Base-by-base conservation (phyloP, 1,139 yeast genomes). In the Candida mesenterica region DNA sequence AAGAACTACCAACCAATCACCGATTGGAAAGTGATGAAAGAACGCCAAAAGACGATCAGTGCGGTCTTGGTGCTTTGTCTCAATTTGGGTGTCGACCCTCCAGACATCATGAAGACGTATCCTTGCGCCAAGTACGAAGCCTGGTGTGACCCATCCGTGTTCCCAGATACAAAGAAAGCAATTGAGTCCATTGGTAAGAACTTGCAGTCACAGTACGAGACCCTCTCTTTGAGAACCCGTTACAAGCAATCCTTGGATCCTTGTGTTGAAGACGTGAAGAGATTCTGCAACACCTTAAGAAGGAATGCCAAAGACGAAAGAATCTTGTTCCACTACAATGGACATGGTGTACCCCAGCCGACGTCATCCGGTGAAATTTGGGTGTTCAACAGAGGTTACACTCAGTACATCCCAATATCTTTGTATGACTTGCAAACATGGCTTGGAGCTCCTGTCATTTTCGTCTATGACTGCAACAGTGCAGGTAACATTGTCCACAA, bases 281-380 rank as follows among this genome's bases (percentile, higher is more conserved):
- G 97, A 41, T 86, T 92, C 50, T 90, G 97, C 56, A 85, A 87
- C 49, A 84, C 95, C 1, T 65, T 92, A 43, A 69, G 98, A 48
- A 72, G 97, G 39, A 85, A 86, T 39, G 96, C 97, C 4, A 86
- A 92, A 53, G 97, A 92, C 44, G 90, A 83, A 53, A 72, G 98
- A 37, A 84, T 90, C 8, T 59, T 92, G 36, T 92, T 92, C 59
- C 98, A 94, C 57, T 92, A 94, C 57, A 92, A 92, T 52, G 99
- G 99, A 3, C 99, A 92, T 55, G 99, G 99, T 13, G 99, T 92
- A 2, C 99, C 99, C 0, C 89, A 89, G 47, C 98, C 99, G 1
- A 94, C 98, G 0, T 79, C 89, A 19, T 80, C 90, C 36, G 99
- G 99, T n/a, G 99, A 92, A 55, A 88, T 92, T 15, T 92, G 99